Percentiles rank a stretch among this genome's conserved stretches.
These are phyloP conservation scores for Leucosporidium yakuticum DNA, from an alignment of 768 basidiomycete species.

Conservation along the genomic window DNA sequence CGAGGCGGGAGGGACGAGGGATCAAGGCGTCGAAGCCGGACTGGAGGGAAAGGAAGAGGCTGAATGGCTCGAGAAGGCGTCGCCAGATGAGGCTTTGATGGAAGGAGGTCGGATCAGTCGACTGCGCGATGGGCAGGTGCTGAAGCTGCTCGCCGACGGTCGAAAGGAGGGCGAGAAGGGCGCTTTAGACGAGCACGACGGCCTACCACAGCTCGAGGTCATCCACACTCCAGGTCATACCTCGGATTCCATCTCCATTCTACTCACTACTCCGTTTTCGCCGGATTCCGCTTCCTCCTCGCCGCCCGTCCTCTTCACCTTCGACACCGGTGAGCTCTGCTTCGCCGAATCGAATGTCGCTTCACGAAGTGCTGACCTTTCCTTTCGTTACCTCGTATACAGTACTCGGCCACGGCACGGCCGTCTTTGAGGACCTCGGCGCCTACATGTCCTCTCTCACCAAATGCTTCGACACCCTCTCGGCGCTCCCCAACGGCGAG, in stretches of 20 bases:
- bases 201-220: slow-evolving; percentile 50
- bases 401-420: slow-evolving; percentile 80
- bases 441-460: slow-evolving; percentile 62
- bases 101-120: neutral
- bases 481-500: neutral
- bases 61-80: neutral
- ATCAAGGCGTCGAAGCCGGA: slow-evolving; percentile 13
- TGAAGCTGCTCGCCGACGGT: neutral
- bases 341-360: too few relatives aligned
- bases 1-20: neutral
- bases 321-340: slow-evolving; percentile 54
- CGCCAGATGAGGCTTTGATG: neutral
- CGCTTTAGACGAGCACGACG: neutral
- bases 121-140: neutral
- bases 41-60: too few relatives aligned
- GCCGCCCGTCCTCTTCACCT: slow-evolving; percentile 65
- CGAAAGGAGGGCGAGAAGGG: neutral
- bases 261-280: slow-evolving; percentile 50
- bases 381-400: too few relatives aligned
- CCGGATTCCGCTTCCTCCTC: slow-evolving; percentile 48
- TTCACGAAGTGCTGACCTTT: too few relatives aligned
- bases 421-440: slow-evolving; percentile 78
- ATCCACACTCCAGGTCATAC: slow-evolving; percentile 90
- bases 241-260: slow-evolving; percentile 69
- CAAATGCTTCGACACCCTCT: slow-evolving; percentile 32